Base-by-base conservation (phyloP, 2,329 filamentous ascomycete species). In the Alternaria postmessia region DNA sequence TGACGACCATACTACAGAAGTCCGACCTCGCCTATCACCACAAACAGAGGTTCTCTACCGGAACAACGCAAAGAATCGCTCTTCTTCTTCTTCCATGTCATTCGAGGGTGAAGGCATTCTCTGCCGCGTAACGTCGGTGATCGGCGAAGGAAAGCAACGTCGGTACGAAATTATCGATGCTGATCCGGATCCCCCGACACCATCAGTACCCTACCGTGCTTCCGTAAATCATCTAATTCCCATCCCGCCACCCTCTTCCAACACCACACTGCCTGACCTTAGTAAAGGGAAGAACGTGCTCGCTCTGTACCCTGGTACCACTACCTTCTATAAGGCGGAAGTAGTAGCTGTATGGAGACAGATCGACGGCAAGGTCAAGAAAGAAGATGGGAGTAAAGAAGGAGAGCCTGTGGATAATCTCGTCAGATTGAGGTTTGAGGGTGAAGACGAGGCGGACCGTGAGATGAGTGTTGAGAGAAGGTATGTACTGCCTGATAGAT, bases 271-370 rank as follows among this genome's bases (percentile, higher is more conserved):
- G 22, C 74, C 76, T 0, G 80, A 82, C 57, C 66, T 84, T 20
- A 65, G 71, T 14, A 77, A 80, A 44, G 76, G 79, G 7, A 79
- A 75, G 60, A 72, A 79, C n/a, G 83, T 85, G 1, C 71, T 85
- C 6, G 83, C 83, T 30, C 75, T 84, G 54, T 85, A 85, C 62
- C 83, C 83, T 1, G 79, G 81, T 20, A 85, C 83, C 7, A 84
- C 83, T n/a, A 85, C 83, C 2, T 85, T 85, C 63, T 85, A 85
- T 68, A 83, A 82, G 63, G 83, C 83, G 1, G 82, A 84, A 64
- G 82, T 84, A 5, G 80, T 79, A 9, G 76, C 76, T 8, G 67
- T 70, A 7, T 83, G 82, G 80, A 74, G 68, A 26, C 72, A 71
- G 7, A 63, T 58, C 20, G 62, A 71, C 28, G 75, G 76, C 41